phyloP scores from a whole-genome alignment of 2,329 filamentous ascomycete species.

The Beauveria sp. region DNA sequence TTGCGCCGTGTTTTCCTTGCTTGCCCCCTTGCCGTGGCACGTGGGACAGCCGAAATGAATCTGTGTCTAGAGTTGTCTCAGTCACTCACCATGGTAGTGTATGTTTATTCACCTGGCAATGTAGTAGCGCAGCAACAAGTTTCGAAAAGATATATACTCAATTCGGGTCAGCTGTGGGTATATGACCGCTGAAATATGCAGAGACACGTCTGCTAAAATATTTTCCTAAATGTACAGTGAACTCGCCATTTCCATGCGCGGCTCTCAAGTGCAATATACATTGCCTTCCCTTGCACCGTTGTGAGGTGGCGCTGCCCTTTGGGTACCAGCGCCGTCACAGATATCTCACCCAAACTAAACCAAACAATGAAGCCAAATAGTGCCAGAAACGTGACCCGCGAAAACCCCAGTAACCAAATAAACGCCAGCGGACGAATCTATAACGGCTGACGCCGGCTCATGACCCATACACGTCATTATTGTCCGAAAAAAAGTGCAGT shows the following conservation, averaged over 20 bases:
- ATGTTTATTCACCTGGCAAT: neutral
- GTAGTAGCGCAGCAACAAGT: neutral
- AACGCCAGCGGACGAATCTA: slow-evolving; percentile 8
- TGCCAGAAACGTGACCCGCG: neutral
- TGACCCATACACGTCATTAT: neutral
- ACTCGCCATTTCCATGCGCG: neutral
- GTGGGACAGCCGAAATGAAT: slow-evolving; percentile 4
- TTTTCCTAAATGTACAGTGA: slow-evolving; percentile 10
- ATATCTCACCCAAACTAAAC: neutral
- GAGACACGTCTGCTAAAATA: neutral
- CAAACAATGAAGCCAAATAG: neutral
- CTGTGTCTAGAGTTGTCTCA: neutral
- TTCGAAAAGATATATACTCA: neutral
- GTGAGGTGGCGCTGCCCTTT: slow-evolving; percentile 7
- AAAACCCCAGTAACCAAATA: neutral
- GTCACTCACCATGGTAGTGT: neutral
- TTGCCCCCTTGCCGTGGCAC: neutral
- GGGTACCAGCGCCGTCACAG: slow-evolving; percentile 8
- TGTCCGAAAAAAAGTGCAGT: neutral
- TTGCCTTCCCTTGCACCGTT: neutral
- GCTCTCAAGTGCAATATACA: slow-evolving; percentile 6
- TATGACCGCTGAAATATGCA: slow-evolving; percentile 5
- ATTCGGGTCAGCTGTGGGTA: slow-evolving; percentile 8
- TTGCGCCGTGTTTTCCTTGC: neutral
- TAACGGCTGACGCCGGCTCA: neutral